Percentiles rank a stretch among this genome's conserved stretches.
These are phyloP conservation scores for Benincasa hispida DNA, from an alignment of 306 rosid genomes.

Conservation along the genomic window DNA sequence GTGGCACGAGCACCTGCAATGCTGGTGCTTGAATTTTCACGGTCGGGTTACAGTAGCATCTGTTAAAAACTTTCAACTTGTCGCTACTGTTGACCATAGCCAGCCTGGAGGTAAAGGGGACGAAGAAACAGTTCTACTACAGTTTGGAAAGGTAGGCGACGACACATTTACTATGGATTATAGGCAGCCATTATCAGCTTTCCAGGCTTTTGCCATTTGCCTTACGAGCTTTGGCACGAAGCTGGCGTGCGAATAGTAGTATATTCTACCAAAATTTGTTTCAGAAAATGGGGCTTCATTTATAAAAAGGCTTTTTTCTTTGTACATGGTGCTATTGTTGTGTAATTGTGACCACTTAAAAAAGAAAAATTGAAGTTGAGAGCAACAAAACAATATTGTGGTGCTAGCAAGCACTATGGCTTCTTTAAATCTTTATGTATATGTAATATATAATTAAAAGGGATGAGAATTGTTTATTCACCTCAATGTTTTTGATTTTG, in stretches of 20 bases:
- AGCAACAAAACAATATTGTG: background rate
- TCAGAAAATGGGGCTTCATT: constrained; percentile 11
- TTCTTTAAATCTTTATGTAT: constrained; percentile 2
- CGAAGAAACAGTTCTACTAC: constrained; percentile 78
- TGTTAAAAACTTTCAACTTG: constrained; percentile 92
- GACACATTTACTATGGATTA: constrained; percentile 94
- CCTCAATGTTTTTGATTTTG: background rate
- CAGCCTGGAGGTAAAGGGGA: constrained; percentile 90
- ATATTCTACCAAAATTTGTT: constrained; percentile 12
- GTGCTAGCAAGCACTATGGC: constrained; percentile 4
- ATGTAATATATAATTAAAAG: background rate
- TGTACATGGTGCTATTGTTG: constrained; percentile 12
- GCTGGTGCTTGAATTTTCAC: constrained; percentile 99
- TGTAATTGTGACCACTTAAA: constrained; percentile 1
- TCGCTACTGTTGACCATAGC: constrained; percentile 72
- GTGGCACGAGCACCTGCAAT: constrained; percentile 92
- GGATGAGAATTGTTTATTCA: background rate
- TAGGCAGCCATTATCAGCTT: constrained; percentile 88
- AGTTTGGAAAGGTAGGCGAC: constrained; percentile 92
- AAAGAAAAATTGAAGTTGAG: background rate
- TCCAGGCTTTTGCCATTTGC: constrained; percentile 97
- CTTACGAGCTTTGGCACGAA: constrained; percentile 94
- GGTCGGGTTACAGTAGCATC: constrained; percentile 95
- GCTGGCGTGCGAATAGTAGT: constrained; percentile 80
- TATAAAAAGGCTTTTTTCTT: background rate